These are phyloP conservation scores for Amphirosellinia nigrospora DNA, from an alignment of 495 filamentous ascomycete species.

Conservation along the genomic window DNA sequence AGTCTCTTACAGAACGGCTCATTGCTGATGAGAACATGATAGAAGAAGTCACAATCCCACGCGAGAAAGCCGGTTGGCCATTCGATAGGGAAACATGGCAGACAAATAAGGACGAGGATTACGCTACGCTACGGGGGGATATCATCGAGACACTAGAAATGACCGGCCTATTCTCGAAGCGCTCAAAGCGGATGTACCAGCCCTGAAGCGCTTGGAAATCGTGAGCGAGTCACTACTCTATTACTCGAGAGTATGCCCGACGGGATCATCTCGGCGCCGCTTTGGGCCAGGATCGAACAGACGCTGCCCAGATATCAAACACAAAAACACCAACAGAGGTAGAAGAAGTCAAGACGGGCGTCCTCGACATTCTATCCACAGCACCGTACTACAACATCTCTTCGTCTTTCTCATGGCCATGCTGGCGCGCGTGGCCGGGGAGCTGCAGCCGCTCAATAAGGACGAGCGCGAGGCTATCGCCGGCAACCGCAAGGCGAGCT, in stretches of 20 bases:
- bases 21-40: slow-evolving; percentile 87
- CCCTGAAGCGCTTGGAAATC: slow-evolving; percentile 71
- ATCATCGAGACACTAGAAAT: slow-evolving; percentile 74
- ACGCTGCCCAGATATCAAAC: slow-evolving; percentile 54
- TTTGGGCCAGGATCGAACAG: slow-evolving; percentile 76
- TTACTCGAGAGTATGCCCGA: slow-evolving; percentile 77
- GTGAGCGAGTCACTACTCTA: slow-evolving; percentile 68
- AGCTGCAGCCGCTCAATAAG: slow-evolving; percentile 54
- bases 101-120: slow-evolving; percentile 33
- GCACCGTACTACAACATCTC: slow-evolving; percentile 81
- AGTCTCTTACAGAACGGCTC: slow-evolving; percentile 72
- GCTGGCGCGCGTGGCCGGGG: slow-evolving; percentile 57
- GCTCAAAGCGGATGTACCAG: slow-evolving; percentile 64
- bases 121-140: slow-evolving; percentile 39
- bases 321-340: slow-evolving; percentile 37
- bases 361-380: slow-evolving; percentile 74
- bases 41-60: slow-evolving; percentile 64
- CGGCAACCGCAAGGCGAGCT: slow-evolving; percentile 28
- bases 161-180: slow-evolving; percentile 61
- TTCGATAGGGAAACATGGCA: slow-evolving; percentile 61
- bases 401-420: slow-evolving; percentile 87
- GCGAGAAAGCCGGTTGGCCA: slow-evolving; percentile 71
- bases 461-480: slow-evolving; percentile 41
- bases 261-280: slow-evolving; percentile 68
- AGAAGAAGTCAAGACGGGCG: slow-evolving; percentile 70